A percentile compares a stretch with the other conserved stretches of the same genome.
Conservation (phyloP, 441 rosid genomes). For the Geranium incanum region DNA sequence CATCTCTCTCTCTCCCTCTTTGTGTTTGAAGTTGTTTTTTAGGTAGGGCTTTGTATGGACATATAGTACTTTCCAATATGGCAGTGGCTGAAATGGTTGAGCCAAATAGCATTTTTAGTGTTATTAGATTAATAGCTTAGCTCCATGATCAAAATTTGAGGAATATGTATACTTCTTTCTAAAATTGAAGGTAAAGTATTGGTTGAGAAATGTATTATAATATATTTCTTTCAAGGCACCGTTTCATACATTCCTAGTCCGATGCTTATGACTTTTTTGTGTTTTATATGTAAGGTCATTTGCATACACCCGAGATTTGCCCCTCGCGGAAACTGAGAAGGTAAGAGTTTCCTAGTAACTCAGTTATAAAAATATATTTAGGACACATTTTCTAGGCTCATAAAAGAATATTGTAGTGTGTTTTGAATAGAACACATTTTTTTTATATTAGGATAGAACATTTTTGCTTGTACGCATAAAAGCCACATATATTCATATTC, state of each 20-base stretch:
- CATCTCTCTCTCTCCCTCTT: neutral
- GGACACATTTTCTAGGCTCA: neutral
- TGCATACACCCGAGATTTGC: neutral
- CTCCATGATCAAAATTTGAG: neutral
- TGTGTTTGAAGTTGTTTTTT: neutral
- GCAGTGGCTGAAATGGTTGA: neutral
- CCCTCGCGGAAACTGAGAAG: neutral
- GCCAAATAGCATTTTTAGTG: neutral
- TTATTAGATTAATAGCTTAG: no score
- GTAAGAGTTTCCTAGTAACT: neutral
- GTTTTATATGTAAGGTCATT: neutral
- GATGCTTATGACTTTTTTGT: no score
- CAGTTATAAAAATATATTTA: neutral
- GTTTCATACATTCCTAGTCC: no score
- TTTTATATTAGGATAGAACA: neutral
- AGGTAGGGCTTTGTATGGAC: neutral
- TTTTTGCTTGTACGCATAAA: neutral
- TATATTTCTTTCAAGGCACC: neutral
- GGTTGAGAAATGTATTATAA: neutral
- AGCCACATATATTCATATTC: neutral
- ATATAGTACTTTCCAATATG: neutral
- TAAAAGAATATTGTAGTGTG: neutral
- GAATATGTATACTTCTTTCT: no score
- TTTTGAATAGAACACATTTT: no score
- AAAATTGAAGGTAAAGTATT: neutral